Conservation (phyloP, 805 yeast genomes). For the Clavispora asparagi region DNA sequence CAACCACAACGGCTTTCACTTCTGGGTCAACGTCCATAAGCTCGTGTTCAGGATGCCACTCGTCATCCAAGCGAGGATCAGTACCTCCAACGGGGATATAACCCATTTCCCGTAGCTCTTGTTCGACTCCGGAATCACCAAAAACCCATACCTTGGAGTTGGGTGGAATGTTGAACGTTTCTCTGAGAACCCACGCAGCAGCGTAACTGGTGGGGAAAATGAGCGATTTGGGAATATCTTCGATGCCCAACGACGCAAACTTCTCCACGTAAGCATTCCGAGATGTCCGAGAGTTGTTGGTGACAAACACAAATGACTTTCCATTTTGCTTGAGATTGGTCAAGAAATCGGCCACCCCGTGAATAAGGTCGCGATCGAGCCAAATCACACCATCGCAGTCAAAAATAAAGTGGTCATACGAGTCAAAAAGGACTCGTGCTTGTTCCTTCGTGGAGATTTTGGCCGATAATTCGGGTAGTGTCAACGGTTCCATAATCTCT, state of each 20-base stretch:
- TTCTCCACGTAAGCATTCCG: conserved; percentile 28
- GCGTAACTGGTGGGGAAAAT: conserved; percentile 37
- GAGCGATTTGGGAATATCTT: conserved; percentile 20
- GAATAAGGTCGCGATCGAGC: conserved; percentile 31
- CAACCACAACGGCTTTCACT: conserved; percentile 37
- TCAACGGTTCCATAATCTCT: not conserved
- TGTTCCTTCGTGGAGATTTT: conserved; percentile 9
- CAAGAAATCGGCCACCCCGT: conserved; percentile 27
- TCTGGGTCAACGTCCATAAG: conserved; percentile 31
- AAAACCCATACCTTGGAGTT: conserved; percentile 37
- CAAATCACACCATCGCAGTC: conserved; percentile 42
- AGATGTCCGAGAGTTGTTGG: conserved; percentile 35
- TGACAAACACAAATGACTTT: conserved; percentile 30
- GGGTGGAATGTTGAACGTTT: conserved; percentile 18
- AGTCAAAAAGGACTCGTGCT: conserved; percentile 18
- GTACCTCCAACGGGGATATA: conserved; percentile 34
- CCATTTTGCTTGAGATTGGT: conserved; percentile 16
- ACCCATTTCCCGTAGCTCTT: conserved; percentile 28
- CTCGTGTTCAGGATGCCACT: conserved; percentile 21
- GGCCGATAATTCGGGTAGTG: not conserved
- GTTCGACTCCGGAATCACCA: conserved; percentile 35
- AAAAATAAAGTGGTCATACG: conserved; percentile 34
- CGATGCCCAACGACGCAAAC: conserved; percentile 27
- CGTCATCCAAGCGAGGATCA: conserved; percentile 20
- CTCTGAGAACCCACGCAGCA: conserved; percentile 24